These are phyloP conservation scores for Taiwanofungus camphoratus DNA, from an alignment of 1,284 basidiomycete species.

Conservation along the genomic window DNA sequence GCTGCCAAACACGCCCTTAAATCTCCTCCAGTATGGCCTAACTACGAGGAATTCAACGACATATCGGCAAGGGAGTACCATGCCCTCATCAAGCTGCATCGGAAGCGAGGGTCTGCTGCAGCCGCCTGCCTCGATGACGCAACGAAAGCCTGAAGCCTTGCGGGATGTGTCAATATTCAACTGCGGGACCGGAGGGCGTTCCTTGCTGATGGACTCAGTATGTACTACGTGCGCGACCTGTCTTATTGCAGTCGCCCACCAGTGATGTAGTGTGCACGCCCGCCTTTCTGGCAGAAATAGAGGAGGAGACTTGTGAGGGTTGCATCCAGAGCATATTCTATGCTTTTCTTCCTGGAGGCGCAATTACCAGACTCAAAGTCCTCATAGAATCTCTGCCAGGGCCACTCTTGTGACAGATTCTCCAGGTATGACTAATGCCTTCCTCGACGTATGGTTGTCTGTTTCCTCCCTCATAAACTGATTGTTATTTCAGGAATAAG, in stretches of 20 bases:
- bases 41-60: constrained; percentile 9
- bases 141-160: not conserved
- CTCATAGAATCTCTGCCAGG: no score
- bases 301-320: no score
- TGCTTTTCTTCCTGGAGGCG: no score
- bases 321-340: no score
- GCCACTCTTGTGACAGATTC: no score
- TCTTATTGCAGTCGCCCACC: constrained; percentile 2
- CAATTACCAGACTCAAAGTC: no score
- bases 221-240: not conserved
- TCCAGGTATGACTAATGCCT: no score
- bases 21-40: constrained; percentile 3
- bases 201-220: constrained; percentile 4
- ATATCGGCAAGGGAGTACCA: constrained; percentile 9
- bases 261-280: constrained; percentile 5
- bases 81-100: constrained; percentile 5
- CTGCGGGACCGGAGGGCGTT: not conserved
- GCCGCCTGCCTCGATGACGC: constrained; percentile 3
- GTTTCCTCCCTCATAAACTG: no score
- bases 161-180: not conserved
- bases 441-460: no score
- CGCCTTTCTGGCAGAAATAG: not conserved
- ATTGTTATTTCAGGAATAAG: no score
- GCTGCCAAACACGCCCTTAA: constrained; percentile 3
- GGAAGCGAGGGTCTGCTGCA: not conserved